Evolutionary conservation across 768 basidiomycete genomes (phyloP), one percentile per base, ranked within the genome.

Genomic region (Suillus alpinus): DNA sequence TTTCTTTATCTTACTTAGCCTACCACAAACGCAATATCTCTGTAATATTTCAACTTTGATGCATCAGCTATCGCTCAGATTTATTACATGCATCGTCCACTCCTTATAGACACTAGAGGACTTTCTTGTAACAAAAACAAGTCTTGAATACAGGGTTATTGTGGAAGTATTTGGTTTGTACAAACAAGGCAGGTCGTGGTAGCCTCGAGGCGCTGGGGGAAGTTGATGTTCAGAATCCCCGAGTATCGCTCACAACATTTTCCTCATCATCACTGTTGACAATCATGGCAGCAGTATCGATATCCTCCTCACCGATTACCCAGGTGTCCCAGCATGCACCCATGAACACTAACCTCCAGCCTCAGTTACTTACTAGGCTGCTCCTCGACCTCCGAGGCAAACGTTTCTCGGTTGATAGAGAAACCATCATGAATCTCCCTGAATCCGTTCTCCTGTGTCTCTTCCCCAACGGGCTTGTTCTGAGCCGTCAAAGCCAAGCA

Each of bases 381-480:
- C 84, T 91, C 58, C 87, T 99, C 67, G 97, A 98, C 77, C 83
- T 99, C 40, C 87, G 97, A 64, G 95, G 95, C 59, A 82, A 77
- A 67, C 88, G 94, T 63, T 95, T 98, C 77, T 88, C 92, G 62
- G 94, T 99, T 47, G 97, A 98, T 77, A 84, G 96, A 66, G 96
- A 98, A 78, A 95, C 92, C 6, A 89, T 99, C 71, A 97, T 98
- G 95, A 94, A 95, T 73, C 83, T 99, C 20, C 97, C 97, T 2
- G 97, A 99, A 84, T 94, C 92, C 18, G 94, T 99, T 50, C 82
- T 98, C 57, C 80, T 99, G 40, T 98, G 95, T 75, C 81, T 99
- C 63, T 99, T 98, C 71, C 97, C 97, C 10, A 98, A 98, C 69
- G 97, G 96, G 20, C 86, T 98, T 62, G 94, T 98, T 41, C 82